Base-by-base conservation (phyloP, 306 rosid genomes). In the Gastrolobium bilobum region DNA sequence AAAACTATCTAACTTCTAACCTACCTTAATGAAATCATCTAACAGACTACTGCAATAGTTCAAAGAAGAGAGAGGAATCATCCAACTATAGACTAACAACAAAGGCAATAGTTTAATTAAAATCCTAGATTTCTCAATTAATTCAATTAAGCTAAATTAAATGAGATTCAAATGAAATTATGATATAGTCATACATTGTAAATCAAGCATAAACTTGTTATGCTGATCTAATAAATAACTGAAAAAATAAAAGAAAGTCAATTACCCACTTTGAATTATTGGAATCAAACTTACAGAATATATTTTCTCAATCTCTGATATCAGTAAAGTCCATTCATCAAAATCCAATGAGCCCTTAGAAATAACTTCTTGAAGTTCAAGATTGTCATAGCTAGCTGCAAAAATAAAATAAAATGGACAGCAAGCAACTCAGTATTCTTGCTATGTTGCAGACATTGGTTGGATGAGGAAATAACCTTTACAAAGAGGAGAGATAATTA, bases 261-360 rank as follows among this genome's bases (percentile, higher is more conserved):
- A 66, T 20, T 75, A 78, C 6, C 5, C 5, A 63, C 48, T 42
- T 51, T 73, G 47, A 73, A 37, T 60, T 38, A 58, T 56, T 20
- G 60, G 63, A 34, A 81, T 30, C 53, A 68, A 74, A 77, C 92
- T 87, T 87, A 94, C 97, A 54, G 89, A 87, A 81, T 70, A 79
- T n/a, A 46, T 47, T 63, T 56, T 87, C 84, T 92, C 98, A 38
- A 52, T 77, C 71, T 87, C 81, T 5, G 87, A 86, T 85, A 92
- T 86, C 35, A 92, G 89, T 14, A 84, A 78, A 80, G 84, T 79
- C 97, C 94, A 94, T 78, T 79, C 92, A 20, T 89, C 91, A 68
- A 92, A 92, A 75, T 80, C 86, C 59, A 88, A 57, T 58, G 88
- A 81, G 14, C 82, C 86, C 82, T 83, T 47, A 6, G 89, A 62